Percentiles rank a stretch among this genome's conserved stretches.
phyloP scores from a whole-genome alignment of 2,329 filamentous ascomycete species.

The Paecilomyces fulvus region DNA sequence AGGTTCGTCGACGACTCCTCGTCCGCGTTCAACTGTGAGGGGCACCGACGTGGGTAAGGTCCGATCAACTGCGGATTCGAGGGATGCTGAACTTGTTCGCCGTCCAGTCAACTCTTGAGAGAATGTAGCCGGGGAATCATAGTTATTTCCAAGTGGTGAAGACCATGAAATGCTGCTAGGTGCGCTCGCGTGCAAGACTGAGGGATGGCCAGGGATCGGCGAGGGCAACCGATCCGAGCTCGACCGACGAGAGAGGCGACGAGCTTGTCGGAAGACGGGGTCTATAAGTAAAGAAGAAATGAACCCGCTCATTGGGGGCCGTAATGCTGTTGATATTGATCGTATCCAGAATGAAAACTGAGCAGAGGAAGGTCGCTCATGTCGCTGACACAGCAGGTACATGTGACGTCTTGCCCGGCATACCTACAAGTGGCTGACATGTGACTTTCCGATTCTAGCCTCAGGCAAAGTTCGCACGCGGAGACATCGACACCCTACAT shows the following conservation, averaged over 20 bases:
- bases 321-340: slow-evolving; percentile 9
- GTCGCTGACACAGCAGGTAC: neutral
- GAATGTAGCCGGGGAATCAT: neutral
- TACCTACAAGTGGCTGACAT: neutral
- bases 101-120: neutral
- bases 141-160: neutral
- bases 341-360: slow-evolving; percentile 2
- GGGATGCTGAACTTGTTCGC: neutral
- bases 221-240: slow-evolving; percentile 7
- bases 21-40: slow-evolving; percentile 7
- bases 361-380: slow-evolving; percentile 5
- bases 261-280: slow-evolving; percentile 35
- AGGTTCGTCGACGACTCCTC: neutral
- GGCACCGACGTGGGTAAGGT: slow-evolving; percentile 8
- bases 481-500: neutral
- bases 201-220: slow-evolving; percentile 13
- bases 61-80: neutral
- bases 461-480: neutral
- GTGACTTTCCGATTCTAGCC: slow-evolving; percentile 1
- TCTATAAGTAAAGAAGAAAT: slow-evolving; percentile 37
- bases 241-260: slow-evolving; percentile 26
- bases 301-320: slow-evolving; percentile 36
- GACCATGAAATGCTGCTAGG: neutral
- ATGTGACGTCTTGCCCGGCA: slow-evolving; percentile 1
- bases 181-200: neutral